phyloP scores from a whole-genome alignment of 176 grass and related monocot species.

The Ananas comosus region DNA sequence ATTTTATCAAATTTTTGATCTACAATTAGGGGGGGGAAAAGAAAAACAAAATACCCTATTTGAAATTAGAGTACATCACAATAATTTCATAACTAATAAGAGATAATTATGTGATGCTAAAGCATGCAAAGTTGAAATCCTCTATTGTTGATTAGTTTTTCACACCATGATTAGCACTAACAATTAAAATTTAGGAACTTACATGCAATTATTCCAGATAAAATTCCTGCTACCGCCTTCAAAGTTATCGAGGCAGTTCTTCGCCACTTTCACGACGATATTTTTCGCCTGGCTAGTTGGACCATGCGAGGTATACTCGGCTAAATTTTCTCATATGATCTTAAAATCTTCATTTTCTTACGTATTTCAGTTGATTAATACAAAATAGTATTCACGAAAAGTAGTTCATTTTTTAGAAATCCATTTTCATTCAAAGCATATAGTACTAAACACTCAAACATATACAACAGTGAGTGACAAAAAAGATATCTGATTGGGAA shows the following conservation, averaged over 20 bases:
- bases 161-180: not conserved
- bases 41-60: too few relatives aligned
- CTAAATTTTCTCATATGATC: not conserved
- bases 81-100: too few relatives aligned
- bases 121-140: not conserved
- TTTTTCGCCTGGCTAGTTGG: conserved; percentile 96
- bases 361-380: not conserved
- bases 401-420: too few relatives aligned
- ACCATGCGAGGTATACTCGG: conserved; percentile 52
- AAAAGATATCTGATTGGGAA: too few relatives aligned
- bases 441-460: too few relatives aligned
- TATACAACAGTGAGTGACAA: too few relatives aligned
- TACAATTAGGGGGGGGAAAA: too few relatives aligned
- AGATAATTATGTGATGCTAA: not conserved
- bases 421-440: too few relatives aligned
- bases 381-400: too few relatives aligned
- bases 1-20: too few relatives aligned
- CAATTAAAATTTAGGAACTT: not conserved
- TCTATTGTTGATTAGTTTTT: not conserved
- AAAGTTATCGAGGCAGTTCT: conserved; percentile 67
- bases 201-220: conserved; percentile 30
- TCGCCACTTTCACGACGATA: conserved; percentile 63
- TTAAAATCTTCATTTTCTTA: conserved; percentile 1
- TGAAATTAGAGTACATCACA: too few relatives aligned
- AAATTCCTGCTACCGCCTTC: conserved; percentile 76